phyloP scores from a whole-genome alignment of 2,329 filamentous ascomycete genomes.

The Huntiella bhutanensis region DNA sequence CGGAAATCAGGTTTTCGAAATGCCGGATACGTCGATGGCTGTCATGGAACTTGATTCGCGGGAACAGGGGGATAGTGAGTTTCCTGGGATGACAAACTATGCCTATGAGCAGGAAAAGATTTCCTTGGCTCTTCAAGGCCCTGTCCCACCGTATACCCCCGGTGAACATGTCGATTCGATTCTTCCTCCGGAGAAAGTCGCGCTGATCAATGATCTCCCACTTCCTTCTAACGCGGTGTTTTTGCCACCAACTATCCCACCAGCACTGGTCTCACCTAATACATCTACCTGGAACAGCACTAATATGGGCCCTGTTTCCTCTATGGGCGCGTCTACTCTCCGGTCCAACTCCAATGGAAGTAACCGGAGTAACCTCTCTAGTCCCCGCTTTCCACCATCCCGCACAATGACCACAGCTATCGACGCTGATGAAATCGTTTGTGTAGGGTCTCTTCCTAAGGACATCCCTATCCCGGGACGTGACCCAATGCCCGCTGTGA shows the following conservation, averaged over 20 bases:
- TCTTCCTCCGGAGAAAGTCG: conserved; percentile 3
- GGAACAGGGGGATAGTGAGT: conserved; percentile 19
- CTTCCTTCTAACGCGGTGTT: conserved; percentile 13
- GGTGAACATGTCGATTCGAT: conserved; percentile 13
- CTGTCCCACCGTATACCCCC: conserved; percentile 30
- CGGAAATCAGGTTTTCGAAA: conserved; percentile 32
- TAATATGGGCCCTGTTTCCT: conserved; percentile 4
- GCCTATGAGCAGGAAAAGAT: conserved; percentile 32
- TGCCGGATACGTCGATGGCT: conserved; percentile 26
- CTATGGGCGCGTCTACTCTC: conserved; percentile 3
- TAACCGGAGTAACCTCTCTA: background rate
- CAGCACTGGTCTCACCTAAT: conserved; percentile 3
- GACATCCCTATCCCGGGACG: conserved; percentile 20
- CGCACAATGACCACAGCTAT: conserved; percentile 30
- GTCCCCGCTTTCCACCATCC: conserved; percentile 15
- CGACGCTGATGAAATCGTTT: conserved; percentile 32
- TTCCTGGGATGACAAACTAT: conserved; percentile 26
- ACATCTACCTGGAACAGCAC: conserved; percentile 1
- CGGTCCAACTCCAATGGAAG: background rate
- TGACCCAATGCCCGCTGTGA: background rate
- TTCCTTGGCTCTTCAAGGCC: conserved; percentile 30
- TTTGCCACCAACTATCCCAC: conserved; percentile 10
- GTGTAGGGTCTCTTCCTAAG: conserved; percentile 33
- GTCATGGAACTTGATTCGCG: conserved; percentile 22
- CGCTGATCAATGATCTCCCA: conserved; percentile 1